Conservation (phyloP, 1,139 yeast species). For the Sugiyamaella xylanicola region DNA sequence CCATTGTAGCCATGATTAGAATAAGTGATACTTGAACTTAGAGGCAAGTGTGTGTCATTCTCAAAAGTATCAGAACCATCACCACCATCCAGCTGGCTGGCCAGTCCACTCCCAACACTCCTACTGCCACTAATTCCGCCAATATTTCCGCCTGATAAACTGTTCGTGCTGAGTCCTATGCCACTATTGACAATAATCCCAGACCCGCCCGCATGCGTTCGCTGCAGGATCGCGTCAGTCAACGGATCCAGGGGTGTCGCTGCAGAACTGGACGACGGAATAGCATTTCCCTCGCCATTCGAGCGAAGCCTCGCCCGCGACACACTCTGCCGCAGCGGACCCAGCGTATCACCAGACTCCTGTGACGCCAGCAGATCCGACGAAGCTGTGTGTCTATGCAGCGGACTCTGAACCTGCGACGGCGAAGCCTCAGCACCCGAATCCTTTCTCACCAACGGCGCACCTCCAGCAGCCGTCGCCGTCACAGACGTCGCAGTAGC, state of each 20-base stretch:
- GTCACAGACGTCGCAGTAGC: not conserved
- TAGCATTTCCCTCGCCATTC: not conserved
- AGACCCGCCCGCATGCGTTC: not conserved
- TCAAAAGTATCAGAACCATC: not conserved
- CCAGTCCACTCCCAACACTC: not conserved
- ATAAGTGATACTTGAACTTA: too few species aligned
- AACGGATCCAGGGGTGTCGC: slow-evolving; percentile 10
- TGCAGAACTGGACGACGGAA: too few species aligned
- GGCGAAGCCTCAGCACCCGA: not conserved
- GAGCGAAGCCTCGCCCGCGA: not conserved
- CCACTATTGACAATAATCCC: not conserved
- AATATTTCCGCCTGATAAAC: not conserved
- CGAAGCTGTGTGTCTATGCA: not conserved
- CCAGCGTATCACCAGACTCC: slow-evolving; percentile 16
- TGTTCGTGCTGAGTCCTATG: not conserved
- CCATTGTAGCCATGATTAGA: too few species aligned
- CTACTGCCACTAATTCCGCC: too few species aligned
- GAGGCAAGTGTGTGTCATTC: too few species aligned
- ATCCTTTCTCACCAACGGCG: not conserved
- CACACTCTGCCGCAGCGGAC: slow-evolving; percentile 3
- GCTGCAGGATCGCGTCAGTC: slow-evolving; percentile 11
- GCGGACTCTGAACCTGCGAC: not conserved
- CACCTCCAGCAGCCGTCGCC: not conserved
- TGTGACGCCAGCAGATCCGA: slow-evolving; percentile 9
- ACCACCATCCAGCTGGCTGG: too few species aligned